These are phyloP conservation scores for Quercus berberidifolia DNA, from an alignment of 306 rosid species.

Conservation along the genomic window DNA sequence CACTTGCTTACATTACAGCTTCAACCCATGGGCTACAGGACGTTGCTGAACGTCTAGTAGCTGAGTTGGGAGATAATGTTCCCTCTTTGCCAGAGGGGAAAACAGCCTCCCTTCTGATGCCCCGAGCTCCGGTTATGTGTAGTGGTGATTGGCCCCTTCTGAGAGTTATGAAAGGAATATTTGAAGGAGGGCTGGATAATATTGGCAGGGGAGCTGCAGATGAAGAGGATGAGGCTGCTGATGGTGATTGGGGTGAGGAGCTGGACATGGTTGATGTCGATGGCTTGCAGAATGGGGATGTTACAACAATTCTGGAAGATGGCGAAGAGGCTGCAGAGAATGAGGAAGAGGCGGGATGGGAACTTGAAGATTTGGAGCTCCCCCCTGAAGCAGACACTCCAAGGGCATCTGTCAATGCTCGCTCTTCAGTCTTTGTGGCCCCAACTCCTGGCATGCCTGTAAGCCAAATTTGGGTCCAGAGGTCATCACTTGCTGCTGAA, in stretches of 20 bases:
- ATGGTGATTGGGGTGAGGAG: slow-evolving; percentile 78
- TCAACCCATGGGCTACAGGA: slow-evolving; percentile 78
- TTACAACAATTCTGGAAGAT: slow-evolving; percentile 51
- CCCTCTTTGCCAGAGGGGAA: slow-evolving; percentile 75
- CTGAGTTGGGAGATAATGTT: slow-evolving; percentile 71
- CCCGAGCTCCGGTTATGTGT: slow-evolving; percentile 67
- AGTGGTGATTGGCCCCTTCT: slow-evolving; percentile 98
- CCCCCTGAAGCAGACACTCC: slow-evolving; percentile 87
- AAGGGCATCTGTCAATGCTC: slow-evolving; percentile 51
- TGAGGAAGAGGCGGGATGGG: slow-evolving; percentile 91
- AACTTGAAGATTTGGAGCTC: slow-evolving; percentile 82
- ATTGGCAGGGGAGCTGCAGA: slow-evolving; percentile 42
- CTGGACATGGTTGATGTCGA: slow-evolving; percentile 68
- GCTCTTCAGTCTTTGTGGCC: slow-evolving; percentile 59
- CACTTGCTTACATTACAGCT: slow-evolving; percentile 83
- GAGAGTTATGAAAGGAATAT: slow-evolving; percentile 74
- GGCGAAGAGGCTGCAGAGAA: slow-evolving; percentile 65
- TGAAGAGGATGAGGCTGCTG: slow-evolving; percentile 72
- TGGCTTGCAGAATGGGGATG: slow-evolving; percentile 65
- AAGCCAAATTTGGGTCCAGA: slow-evolving; percentile 86
- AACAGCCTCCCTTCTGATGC: slow-evolving; percentile 66
- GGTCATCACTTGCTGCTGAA: slow-evolving; percentile 92
- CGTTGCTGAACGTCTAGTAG: slow-evolving; percentile 75
- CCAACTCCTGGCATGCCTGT: slow-evolving; percentile 95
- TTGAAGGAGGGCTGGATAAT: slow-evolving; percentile 76